Base-by-base conservation (phyloP, 768 basidiomycete genomes). In the Kwoniella newhampshirensis region DNA sequence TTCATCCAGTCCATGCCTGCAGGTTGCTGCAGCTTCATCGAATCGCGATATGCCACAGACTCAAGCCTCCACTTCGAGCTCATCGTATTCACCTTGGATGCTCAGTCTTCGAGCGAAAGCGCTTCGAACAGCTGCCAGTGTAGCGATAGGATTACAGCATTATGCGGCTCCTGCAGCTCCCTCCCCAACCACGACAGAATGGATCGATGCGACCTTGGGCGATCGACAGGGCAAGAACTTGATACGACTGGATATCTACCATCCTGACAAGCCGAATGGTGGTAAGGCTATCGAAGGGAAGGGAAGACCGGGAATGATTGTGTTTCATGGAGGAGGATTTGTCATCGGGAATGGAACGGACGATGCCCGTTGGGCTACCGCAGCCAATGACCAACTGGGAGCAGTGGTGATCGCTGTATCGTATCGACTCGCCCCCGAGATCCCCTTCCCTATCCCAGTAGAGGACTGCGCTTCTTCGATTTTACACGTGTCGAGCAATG, bases 381-480 rank as follows among this genome's bases (percentile, higher is more conserved):
- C 56, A 2, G 50, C 60, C 11, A 27, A 43, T 7, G 41, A 60
- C 12, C 41, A 68, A 46, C 51, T 51, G 18, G 59, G 51, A 15
- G 45, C 55, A 6, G 48, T 67, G 15, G 55, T 62, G 15, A 54
- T 61, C 41, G 60, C 60, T 44, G 67, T 69, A 5, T 61, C 63
- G 4, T 72, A 72, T 50, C 60, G 70, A 18, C 51, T 59, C 20
- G 62, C 67, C 11, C 70, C 67, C 0, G 62, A 62, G 23, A 41
- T 61, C 37, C 64, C 65, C 6, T 72, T 68, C 54, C 70, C 70
- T 17, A 67, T 62, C 17, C 57, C 62, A 3, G 60, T 67, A 3
- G 70, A 72, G 43, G 70, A 72, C 45, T 61, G 67, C 28, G 59
- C 51, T 17, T 67, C 66, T 27, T 59, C 70, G 3, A 54, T 72